phyloP scores from a whole-genome alignment of 139 green algal species.

The Chlorella sp. region DNA sequence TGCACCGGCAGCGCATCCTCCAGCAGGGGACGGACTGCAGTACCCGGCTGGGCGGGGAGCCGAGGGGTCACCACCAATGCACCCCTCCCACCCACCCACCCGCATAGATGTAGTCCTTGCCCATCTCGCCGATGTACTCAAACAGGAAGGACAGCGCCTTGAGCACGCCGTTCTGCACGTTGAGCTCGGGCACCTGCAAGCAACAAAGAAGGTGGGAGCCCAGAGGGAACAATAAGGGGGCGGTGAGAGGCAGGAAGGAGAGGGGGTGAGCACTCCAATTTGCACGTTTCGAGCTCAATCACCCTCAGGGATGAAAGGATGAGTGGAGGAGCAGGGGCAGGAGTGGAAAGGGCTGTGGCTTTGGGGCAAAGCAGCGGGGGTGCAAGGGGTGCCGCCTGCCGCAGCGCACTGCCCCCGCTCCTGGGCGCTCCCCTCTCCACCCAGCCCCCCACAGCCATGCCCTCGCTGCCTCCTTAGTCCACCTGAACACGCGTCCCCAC shows the following conservation, averaged over 20 bases:
- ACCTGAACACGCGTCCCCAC: no score
- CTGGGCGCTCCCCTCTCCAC: no score
- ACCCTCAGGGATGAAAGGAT: background rate
- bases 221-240: background rate
- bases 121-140: constrained; percentile 99
- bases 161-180: constrained; percentile 99
- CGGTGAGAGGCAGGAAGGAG: background rate
- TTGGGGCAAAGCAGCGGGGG: background rate
- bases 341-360: background rate
- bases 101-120: constrained; percentile 99
- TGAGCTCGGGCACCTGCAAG: constrained; percentile 89
- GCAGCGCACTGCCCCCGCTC: no score
- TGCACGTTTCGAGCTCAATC: background rate
- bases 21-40: no score
- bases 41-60: no score
- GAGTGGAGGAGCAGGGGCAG: no score
- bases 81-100: background rate
- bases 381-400: no score
- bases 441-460: no score
- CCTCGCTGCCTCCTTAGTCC: no score
- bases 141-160: constrained; percentile 99
- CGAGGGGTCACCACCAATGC: no score
- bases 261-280: background rate
- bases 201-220: background rate
- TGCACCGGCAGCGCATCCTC: no score